phyloP scores from a whole-genome alignment of 805 yeast species.

The Nakazawaea molendinolei region DNA sequence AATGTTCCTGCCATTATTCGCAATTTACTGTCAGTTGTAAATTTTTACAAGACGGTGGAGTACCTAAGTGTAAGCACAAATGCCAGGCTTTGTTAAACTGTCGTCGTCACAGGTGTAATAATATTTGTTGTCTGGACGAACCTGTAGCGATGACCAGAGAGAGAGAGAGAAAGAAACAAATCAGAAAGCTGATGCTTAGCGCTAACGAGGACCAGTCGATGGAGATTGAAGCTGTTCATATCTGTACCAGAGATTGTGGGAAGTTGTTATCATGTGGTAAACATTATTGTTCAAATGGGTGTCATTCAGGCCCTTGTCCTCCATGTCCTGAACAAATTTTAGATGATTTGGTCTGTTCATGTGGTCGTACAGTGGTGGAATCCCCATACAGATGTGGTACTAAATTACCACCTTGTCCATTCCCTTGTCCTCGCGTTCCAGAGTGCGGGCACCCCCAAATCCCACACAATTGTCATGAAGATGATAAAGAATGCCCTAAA shows the following conservation, averaged over 20 bases:
- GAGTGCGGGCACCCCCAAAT: slow-evolving; percentile 69
- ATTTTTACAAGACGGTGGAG: slow-evolving; percentile 40
- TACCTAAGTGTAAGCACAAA: slow-evolving; percentile 60
- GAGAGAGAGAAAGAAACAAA: slow-evolving; percentile 40
- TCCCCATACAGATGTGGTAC: slow-evolving; percentile 90
- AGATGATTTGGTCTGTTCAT: slow-evolving; percentile 71
- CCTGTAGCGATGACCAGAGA: slow-evolving; percentile 50
- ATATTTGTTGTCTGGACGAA: slow-evolving; percentile 65
- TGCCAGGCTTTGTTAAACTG: slow-evolving; percentile 75
- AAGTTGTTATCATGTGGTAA: slow-evolving; percentile 53
- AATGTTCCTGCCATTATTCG: slow-evolving; percentile 59
- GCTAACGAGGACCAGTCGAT: slow-evolving; percentile 43
- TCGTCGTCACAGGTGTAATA: slow-evolving; percentile 70
- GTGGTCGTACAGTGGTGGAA: slow-evolving; percentile 69
- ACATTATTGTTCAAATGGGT: slow-evolving; percentile 62
- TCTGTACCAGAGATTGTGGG: slow-evolving; percentile 64
- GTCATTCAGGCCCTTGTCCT: slow-evolving; percentile 76
- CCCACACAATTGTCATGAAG: slow-evolving; percentile 72
- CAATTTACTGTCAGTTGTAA: slow-evolving; percentile 59
- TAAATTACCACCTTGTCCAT: slow-evolving; percentile 52
- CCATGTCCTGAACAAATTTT: slow-evolving; percentile 78
- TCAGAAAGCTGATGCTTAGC: slow-evolving; percentile 35
- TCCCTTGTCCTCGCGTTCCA: slow-evolving; percentile 52
- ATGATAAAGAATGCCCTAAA: slow-evolving; percentile 58
- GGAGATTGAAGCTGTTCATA: slow-evolving; percentile 64